Base-by-base conservation (phyloP, 768 basidiomycete species). In the Naganishia onofrii region DNA sequence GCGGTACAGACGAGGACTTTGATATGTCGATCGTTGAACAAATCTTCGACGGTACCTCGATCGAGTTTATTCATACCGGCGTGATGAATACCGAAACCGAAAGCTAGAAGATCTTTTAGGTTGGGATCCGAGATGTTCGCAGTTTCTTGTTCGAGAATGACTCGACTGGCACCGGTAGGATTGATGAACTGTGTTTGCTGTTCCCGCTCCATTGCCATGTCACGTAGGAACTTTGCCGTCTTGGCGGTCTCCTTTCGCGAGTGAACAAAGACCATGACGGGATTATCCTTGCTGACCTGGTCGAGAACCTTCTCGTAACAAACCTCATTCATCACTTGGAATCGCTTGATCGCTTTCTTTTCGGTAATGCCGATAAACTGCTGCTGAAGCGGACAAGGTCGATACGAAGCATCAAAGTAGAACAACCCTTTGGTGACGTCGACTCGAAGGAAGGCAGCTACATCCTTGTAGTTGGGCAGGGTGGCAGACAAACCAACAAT, bases 271-370 rank as follows among this genome's bases (percentile, higher is more conserved):
- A 98, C 93, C 46, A 98, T 85, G 0, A 90, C 91, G 79, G 95
- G 93, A 71, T 94, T 91, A 48, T 75, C 74, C 67, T 80, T 77
- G 29, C 74, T 75, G 8, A 88, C 87, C 76, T 98, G 92, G 73
- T 97, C 93, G 28, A 98, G 86, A 2, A 97, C 79, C 83, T 98
- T 99, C 81, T 98, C 95, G 83, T 99, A 99, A 82, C 94, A 95
- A 26, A 98, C 93, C 78, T 98, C 94, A 81, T 99, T 99, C 86
- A 92, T 95, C 72, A 97, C 88, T 79, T 97, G 95, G 78, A 94
- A 93, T 7, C 96, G 88, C 81, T 95, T 97, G 85, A 98, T 97
- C 0, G 96, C 96, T 81, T 96, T 98, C 86, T 97, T 98, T 84
- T 98, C 96, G 0, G 95, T 97, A 69, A 99, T 88, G 51, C 96